Conservation (phyloP, 306 rosid species). For the Quercus wislizeni region DNA sequence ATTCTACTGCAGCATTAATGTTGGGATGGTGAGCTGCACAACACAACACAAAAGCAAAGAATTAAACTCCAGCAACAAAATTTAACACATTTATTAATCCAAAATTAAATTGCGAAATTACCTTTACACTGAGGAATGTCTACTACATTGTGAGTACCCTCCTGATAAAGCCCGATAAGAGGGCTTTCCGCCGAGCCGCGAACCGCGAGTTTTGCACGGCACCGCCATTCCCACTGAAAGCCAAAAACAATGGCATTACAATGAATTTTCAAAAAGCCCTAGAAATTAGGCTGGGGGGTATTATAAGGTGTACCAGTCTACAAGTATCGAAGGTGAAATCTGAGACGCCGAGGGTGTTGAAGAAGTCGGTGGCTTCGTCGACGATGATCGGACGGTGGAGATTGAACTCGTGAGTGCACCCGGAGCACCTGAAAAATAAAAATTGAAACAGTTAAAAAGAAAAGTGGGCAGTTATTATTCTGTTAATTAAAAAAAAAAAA, state of each 20-base stretch:
- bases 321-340: conserved; percentile 82
- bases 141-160: conserved; percentile 85
- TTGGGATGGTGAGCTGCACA: conserved; percentile 93
- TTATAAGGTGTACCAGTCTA: conserved; percentile 49
- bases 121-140: conserved; percentile 92
- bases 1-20: conserved; percentile 80
- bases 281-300: background rate
- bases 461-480: background rate
- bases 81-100: background rate
- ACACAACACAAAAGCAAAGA: background rate
- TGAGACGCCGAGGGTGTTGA: conserved; percentile 53
- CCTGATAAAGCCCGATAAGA: conserved; percentile 79
- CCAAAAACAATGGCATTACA: background rate
- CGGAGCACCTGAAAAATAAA: conserved; percentile 62
- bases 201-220: conserved; percentile 91
- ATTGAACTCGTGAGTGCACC: conserved; percentile 81
- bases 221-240: conserved; percentile 87
- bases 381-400: conserved; percentile 79
- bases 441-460: background rate
- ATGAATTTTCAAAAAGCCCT: background rate
- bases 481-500: background rate
- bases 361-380: conserved; percentile 76
- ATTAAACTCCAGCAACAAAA: conserved; percentile 1
- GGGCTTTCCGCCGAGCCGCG: conserved; percentile 72
- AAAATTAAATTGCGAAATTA: background rate